phyloP scores from a whole-genome alignment of 2,329 filamentous ascomycete species.

The Aspergillus candidus region DNA sequence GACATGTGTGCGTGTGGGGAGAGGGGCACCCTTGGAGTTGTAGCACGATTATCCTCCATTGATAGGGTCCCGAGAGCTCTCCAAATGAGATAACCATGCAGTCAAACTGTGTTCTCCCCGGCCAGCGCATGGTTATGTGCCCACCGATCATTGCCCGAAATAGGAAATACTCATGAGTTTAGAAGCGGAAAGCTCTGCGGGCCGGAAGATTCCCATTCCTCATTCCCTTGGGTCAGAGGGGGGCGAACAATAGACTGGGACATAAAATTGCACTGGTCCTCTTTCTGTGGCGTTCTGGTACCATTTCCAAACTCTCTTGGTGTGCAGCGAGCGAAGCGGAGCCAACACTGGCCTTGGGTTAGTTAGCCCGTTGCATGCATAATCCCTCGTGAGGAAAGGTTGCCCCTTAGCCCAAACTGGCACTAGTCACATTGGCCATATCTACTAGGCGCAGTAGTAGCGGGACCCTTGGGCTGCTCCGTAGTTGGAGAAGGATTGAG shows the following conservation, averaged over 20 bases:
- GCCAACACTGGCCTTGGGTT: conserved; percentile 4
- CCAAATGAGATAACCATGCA: conserved; percentile 4
- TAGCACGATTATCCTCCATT: background rate
- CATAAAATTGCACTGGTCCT: conserved; percentile 7
- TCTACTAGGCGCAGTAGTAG: conserved; percentile 8
- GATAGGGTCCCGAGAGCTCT: background rate
- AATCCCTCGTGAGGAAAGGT: background rate
- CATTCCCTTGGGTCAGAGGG: background rate
- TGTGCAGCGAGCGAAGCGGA: background rate
- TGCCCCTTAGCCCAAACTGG: background rate
- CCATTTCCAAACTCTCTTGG: background rate
- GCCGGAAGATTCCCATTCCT: conserved; percentile 10
- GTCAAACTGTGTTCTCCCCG: conserved; percentile 10
- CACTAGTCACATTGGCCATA: conserved; percentile 3
- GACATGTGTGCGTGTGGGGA: no score
- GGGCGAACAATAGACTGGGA: conserved; percentile 10
- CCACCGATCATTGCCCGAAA: conserved; percentile 19
- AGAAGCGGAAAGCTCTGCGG: conserved; percentile 9
- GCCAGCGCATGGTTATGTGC: conserved; percentile 11
- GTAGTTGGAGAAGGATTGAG: background rate
- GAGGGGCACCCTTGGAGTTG: no score
- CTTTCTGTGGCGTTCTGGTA: background rate
- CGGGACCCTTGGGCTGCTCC: no score
- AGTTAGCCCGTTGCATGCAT: conserved; percentile 7
- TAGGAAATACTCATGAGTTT: conserved; percentile 14